Evolutionary conservation across 768 basidiomycete species (phyloP).

Genomic region (Crepidotus variabilis): DNA sequence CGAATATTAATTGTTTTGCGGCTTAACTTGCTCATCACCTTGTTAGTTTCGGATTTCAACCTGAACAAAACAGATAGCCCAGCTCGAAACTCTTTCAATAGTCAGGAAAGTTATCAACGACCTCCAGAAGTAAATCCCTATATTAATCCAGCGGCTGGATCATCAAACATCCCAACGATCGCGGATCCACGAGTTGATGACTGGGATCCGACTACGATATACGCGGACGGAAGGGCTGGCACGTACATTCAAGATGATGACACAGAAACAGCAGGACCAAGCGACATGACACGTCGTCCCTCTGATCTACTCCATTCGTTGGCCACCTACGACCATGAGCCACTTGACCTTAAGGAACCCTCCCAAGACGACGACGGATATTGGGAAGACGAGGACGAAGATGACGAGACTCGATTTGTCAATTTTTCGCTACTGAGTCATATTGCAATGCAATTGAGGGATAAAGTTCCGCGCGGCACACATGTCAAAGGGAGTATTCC

Average conservation of each 20-base stretch:
- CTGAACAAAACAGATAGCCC: slow-evolving; percentile 10
- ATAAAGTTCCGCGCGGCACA: slow-evolving; percentile 81
- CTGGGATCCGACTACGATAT: slow-evolving; percentile 12
- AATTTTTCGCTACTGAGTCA: slow-evolving; percentile 87
- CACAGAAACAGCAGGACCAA: slow-evolving; percentile 4
- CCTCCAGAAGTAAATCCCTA: slow-evolving; percentile 1
- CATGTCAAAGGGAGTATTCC: slow-evolving; percentile 94
- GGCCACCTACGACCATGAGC: slow-evolving; percentile 26
- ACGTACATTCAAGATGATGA: background rate
- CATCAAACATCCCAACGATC: slow-evolving; percentile 2
- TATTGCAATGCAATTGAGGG: slow-evolving; percentile 83
- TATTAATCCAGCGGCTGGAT: slow-evolving; percentile 7
- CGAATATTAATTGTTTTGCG: background rate
- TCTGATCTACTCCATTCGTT: slow-evolving; percentile 33
- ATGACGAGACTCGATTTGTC: slow-evolving; percentile 63
- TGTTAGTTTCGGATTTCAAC: slow-evolving; percentile 10
- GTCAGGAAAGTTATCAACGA: slow-evolving; percentile 1
- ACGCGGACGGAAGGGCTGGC: background rate
- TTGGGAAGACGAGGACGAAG: slow-evolving; percentile 62
- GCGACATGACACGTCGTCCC: slow-evolving; percentile 26
- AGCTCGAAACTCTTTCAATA: slow-evolving; percentile 12
- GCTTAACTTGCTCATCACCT: background rate
- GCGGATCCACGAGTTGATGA: slow-evolving; percentile 12
- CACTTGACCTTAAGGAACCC: slow-evolving; percentile 21
- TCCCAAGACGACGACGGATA: slow-evolving; percentile 46